Evolutionary conservation across 1,284 basidiomycete species (phyloP).

Genomic region (Tremellales sp.): DNA sequence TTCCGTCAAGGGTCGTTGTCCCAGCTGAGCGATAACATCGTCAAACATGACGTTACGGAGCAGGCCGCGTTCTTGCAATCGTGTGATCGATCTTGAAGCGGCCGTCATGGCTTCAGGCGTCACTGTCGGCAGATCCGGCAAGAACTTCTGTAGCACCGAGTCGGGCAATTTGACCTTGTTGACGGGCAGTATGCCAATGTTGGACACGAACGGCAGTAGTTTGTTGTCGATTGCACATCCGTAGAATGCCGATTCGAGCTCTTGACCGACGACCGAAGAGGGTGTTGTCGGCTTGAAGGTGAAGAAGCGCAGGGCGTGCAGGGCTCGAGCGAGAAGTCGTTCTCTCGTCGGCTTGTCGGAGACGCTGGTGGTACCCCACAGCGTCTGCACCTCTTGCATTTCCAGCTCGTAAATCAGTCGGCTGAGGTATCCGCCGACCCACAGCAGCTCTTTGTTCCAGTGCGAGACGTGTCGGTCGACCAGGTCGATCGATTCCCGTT

Average conservation of each 20-base stretch:
- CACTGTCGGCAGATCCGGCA: slow-evolving; percentile 74
- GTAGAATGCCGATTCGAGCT: slow-evolving; percentile 81
- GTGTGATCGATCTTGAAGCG: slow-evolving; percentile 63
- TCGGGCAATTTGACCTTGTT: slow-evolving; percentile 75
- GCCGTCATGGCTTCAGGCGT: slow-evolving; percentile 62
- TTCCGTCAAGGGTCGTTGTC: slow-evolving; percentile 65
- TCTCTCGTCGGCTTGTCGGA: slow-evolving; percentile 57
- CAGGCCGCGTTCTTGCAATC: slow-evolving; percentile 64
- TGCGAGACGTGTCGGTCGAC: slow-evolving; percentile 67
- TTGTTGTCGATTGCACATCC: slow-evolving; percentile 52
- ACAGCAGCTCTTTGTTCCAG: slow-evolving; percentile 85
- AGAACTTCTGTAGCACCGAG: slow-evolving; percentile 66
- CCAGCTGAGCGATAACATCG: slow-evolving; percentile 80
- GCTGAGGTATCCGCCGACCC: slow-evolving; percentile 70
- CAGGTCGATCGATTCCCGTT: slow-evolving; percentile 88
- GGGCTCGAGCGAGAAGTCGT: slow-evolving; percentile 58
- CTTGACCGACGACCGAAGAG: slow-evolving; percentile 71
- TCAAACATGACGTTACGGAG: slow-evolving; percentile 78
- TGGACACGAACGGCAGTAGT: slow-evolving; percentile 72
- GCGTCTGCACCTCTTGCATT: slow-evolving; percentile 51
- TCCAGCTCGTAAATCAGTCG: slow-evolving; percentile 86
- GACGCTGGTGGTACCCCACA: slow-evolving; percentile 42
- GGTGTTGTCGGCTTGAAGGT: slow-evolving; percentile 83
- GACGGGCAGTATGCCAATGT: slow-evolving; percentile 67
- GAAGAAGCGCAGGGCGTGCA: slow-evolving; percentile 87